phyloP scores from a whole-genome alignment of 441 rosid species.

The Arabidopsis lyrata region DNA sequence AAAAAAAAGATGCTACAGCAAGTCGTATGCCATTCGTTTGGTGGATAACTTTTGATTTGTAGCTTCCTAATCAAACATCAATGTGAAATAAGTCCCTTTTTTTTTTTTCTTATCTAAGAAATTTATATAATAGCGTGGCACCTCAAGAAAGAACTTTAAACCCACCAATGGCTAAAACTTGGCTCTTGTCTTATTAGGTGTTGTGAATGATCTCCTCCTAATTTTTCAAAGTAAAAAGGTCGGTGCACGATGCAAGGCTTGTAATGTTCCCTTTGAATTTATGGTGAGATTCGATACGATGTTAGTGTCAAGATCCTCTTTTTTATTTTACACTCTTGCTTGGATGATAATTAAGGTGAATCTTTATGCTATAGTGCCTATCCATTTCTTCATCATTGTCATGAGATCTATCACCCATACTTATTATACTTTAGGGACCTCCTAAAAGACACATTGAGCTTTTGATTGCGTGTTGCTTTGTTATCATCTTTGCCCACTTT shows the following conservation, averaged over 20 bases:
- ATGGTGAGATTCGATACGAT: conserved; percentile 41
- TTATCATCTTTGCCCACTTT: conserved; percentile 41
- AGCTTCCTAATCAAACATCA: too few relatives aligned
- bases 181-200: conserved; percentile 40
- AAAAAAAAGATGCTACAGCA: too few relatives aligned
- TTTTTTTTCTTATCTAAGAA: too few relatives aligned
- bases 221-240: conserved; percentile 12
- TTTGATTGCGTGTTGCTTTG: conserved; percentile 44
- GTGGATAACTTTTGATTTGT: conserved; percentile 8
- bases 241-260: conserved; percentile 46
- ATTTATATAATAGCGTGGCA: conserved; percentile 18
- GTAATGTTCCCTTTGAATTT: conserved; percentile 16
- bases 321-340: conserved; percentile 29
- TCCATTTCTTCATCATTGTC: conserved; percentile 48
- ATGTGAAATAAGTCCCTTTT: conserved; percentile 17
- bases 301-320: conserved; percentile 41
- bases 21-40: neutral
- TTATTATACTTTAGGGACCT: conserved; percentile 43
- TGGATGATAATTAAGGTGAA: conserved; percentile 44
- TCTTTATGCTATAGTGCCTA: conserved; percentile 47
- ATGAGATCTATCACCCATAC: conserved; percentile 42
- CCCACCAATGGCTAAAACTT: conserved; percentile 25
- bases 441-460: conserved; percentile 38
- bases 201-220: conserved; percentile 27
- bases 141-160: conserved; percentile 29